Percentiles rank a stretch among this genome's conserved stretches.
Conservation (phyloP, 179 eudicot species). For the Amaranthus tricolor region DNA sequence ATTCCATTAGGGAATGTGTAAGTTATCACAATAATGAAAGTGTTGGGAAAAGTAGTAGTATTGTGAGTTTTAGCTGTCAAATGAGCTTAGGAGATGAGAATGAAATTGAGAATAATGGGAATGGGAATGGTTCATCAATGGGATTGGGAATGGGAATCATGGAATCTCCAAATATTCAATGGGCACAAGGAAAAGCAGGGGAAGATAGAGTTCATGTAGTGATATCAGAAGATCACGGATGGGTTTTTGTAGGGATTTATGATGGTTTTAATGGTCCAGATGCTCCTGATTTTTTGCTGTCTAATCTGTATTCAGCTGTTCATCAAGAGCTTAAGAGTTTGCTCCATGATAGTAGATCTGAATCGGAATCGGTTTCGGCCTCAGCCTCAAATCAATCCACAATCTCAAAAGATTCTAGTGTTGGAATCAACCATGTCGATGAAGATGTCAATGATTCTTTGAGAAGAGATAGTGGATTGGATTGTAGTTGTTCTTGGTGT, state of each 20-base stretch:
- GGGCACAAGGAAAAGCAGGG: conserved; percentile 96
- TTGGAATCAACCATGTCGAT: neutral
- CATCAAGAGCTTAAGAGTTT: conserved; percentile 57
- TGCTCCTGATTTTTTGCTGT: conserved; percentile 74
- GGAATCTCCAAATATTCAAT: conserved; percentile 52
- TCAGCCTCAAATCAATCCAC: conserved; percentile 28
- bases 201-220: conserved; percentile 83
- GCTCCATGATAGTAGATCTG: conserved; percentile 20
- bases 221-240: conserved; percentile 61
- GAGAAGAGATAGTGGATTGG: conserved; percentile 19
- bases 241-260: conserved; percentile 83
- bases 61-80: conserved; percentile 37
- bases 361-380: conserved; percentile 15
- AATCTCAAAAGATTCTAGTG: conserved; percentile 28
- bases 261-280: conserved; percentile 91
- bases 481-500: conserved; percentile 10
- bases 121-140: conserved; percentile 41
- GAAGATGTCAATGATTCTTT: conserved; percentile 21
- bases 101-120: neutral
- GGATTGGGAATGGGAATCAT: conserved; percentile 42
- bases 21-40: conserved; percentile 19
- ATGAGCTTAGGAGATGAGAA: conserved; percentile 40
- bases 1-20: conserved; percentile 4
- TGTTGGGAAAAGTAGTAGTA: conserved; percentile 26
- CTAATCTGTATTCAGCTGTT: conserved; percentile 59